These are phyloP conservation scores for Candida ipomoeae DNA, from an alignment of 805 yeast genomes.

Conservation along the genomic window DNA sequence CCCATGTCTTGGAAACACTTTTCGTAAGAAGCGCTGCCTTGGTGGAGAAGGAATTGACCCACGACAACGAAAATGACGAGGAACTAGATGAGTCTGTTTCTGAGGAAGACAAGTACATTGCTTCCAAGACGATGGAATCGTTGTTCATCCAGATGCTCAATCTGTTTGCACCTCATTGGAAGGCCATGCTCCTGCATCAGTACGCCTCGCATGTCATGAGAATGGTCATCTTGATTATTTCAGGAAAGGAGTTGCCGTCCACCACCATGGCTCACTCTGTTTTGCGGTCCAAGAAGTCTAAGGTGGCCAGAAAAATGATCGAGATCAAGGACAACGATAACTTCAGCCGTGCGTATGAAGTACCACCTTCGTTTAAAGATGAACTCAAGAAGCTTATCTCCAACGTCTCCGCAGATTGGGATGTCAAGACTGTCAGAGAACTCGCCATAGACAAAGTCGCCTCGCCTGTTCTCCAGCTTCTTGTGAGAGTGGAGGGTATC, in stretches of 20 bases:
- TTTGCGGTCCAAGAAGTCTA: slow-evolving; percentile 77
- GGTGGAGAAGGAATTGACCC: slow-evolving; percentile 65
- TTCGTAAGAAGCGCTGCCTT: slow-evolving; percentile 70
- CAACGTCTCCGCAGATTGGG: slow-evolving; percentile 31
- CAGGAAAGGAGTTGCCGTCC: slow-evolving; percentile 78
- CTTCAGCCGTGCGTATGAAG: slow-evolving; percentile 60
- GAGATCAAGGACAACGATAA: slow-evolving; percentile 77
- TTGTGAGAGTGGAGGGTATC: slow-evolving; percentile 76
- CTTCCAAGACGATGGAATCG: slow-evolving; percentile 56
- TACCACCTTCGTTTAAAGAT: slow-evolving; percentile 63
- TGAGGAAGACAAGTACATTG: slow-evolving; percentile 31
- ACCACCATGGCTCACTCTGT: slow-evolving; percentile 64
- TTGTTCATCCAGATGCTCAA: slow-evolving; percentile 60
- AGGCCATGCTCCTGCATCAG: slow-evolving; percentile 61
- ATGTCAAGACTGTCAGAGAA: slow-evolving; percentile 52
- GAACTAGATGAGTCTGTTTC: slow-evolving; percentile 21
- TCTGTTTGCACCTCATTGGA: slow-evolving; percentile 60
- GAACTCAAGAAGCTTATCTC: slow-evolving; percentile 51
- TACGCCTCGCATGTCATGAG: slow-evolving; percentile 89
- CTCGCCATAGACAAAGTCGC: slow-evolving; percentile 74
- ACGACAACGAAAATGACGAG: slow-evolving; percentile 28
- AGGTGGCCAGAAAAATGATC: slow-evolving; percentile 89
- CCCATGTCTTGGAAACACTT: slow-evolving; percentile 89
- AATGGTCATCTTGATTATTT: slow-evolving; percentile 60
- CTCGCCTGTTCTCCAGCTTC: slow-evolving; percentile 80